A percentile compares a stretch with the other conserved stretches of the same genome.
phyloP scores from a whole-genome alignment of 129 eudicot species.

The Centrapalus pauciflorus region DNA sequence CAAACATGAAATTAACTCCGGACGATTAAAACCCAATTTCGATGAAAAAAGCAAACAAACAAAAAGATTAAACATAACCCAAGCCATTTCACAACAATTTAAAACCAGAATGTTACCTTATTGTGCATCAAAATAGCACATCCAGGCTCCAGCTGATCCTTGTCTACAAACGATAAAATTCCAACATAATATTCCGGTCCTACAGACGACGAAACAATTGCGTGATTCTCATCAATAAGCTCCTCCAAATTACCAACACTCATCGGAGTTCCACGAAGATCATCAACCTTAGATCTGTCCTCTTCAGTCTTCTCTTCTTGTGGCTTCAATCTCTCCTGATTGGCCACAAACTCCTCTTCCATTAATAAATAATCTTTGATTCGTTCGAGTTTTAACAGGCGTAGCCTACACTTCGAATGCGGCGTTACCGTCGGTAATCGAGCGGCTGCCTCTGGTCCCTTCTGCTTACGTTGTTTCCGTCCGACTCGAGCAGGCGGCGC shows the following conservation, averaged over 20 bases:
- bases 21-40: not conserved
- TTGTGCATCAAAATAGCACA: conserved; percentile 92
- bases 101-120: conserved; percentile 45
- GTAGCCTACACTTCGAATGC: conserved; percentile 67
- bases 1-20: not conserved
- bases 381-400: conserved; percentile 70
- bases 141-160: conserved; percentile 95
- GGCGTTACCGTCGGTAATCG: conserved; percentile 85
- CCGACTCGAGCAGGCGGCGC: conserved; percentile 93
- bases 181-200: conserved; percentile 98
- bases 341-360: conserved; percentile 95
- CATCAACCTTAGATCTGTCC: conserved; percentile 87
- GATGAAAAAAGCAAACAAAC: not conserved
- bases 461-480: conserved; percentile 83
- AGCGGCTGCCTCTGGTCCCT: conserved; percentile 90
- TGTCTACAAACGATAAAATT: conserved; percentile 79
- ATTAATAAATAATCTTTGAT: conserved; percentile 80
- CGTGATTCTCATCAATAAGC: conserved; percentile 96
- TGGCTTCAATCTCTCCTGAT: conserved; percentile 90
- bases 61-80: not conserved
- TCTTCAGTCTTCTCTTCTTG: conserved; percentile 96
- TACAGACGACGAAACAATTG: conserved; percentile 86
- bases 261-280: conserved; percentile 88
- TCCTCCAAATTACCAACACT: conserved; percentile 95
- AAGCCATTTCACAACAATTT: not conserved